A percentile compares a stretch with the other conserved stretches of the same genome.
Conservation (phyloP, 768 basidiomycete genomes). For the Goffeauzyma gilvescens region DNA sequence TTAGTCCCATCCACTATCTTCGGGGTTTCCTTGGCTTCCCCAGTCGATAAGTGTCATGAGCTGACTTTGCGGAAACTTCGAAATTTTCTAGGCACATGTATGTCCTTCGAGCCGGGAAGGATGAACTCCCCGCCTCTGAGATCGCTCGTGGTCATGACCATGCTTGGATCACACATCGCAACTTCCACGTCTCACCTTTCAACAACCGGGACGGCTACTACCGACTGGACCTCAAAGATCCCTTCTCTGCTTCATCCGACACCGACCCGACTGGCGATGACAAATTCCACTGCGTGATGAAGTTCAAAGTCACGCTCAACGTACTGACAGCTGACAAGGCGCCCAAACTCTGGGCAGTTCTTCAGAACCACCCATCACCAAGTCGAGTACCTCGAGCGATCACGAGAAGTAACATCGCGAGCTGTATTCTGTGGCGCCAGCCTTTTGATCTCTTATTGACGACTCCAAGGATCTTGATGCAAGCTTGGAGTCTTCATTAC, state of each 20-base stretch:
- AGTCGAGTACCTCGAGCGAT: constrained; percentile 22
- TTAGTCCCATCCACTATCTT: too few species aligned
- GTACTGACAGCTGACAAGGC: constrained; percentile 28
- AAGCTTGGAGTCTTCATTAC: constrained; percentile 48
- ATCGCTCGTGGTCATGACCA: constrained; percentile 38
- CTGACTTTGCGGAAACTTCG: too few species aligned
- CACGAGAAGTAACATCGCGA: constrained; percentile 17
- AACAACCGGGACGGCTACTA: constrained; percentile 53
- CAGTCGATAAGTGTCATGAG: too few species aligned
- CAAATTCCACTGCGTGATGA: not conserved
- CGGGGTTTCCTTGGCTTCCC: too few species aligned
- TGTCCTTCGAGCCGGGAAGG: constrained; percentile 37
- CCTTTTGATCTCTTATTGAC: constrained; percentile 44
- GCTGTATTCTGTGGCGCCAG: constrained; percentile 32
- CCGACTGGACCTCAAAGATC: constrained; percentile 40
- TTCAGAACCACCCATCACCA: constrained; percentile 36
- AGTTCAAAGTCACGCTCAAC: constrained; percentile 15
- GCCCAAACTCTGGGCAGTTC: constrained; percentile 42
- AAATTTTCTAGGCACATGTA: constrained; percentile 38
- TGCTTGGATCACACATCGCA: constrained; percentile 48
- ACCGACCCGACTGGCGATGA: too few species aligned
- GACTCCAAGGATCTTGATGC: constrained; percentile 44
- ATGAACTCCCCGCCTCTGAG: constrained; percentile 34
- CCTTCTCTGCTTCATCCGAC: constrained; percentile 35
- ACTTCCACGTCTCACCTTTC: constrained; percentile 61